These are phyloP conservation scores for Candida nonsorbophila DNA, from an alignment of 805 yeast genomes.

Conservation along the genomic window DNA sequence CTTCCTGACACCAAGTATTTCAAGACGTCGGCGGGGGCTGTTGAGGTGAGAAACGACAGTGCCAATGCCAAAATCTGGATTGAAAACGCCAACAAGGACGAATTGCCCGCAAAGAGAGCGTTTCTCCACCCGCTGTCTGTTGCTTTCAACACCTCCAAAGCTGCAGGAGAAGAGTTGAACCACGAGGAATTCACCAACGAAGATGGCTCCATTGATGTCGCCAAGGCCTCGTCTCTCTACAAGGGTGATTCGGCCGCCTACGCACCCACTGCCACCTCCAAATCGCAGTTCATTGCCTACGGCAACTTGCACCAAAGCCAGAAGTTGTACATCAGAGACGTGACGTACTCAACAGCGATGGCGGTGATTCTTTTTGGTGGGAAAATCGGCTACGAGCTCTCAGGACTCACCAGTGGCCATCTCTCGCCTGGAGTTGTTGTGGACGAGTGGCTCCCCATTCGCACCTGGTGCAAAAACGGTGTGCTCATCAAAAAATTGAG, in stretches of 20 bases:
- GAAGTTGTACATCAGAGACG: conserved; percentile 64
- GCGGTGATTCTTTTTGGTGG: conserved; percentile 83
- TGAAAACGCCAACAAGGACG: conserved; percentile 4
- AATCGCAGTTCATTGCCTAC: conserved; percentile 60
- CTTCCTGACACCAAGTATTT: conserved; percentile 75
- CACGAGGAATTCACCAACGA: conserved; percentile 25
- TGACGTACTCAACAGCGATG: conserved; percentile 74
- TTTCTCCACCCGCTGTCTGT: conserved; percentile 86
- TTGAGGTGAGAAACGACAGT: conserved; percentile 42
- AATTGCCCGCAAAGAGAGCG: conserved; percentile 60
- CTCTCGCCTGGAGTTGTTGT: conserved; percentile 79
- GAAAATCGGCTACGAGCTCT: conserved; percentile 53
- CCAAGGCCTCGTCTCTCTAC: conserved; percentile 20
- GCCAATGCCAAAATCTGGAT: conserved; percentile 3
- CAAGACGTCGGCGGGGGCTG: conserved; percentile 68
- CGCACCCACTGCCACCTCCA: conserved; percentile 4
- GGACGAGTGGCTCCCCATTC: conserved; percentile 84
- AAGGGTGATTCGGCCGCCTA: conserved; percentile 29
- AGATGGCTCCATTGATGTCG: conserved; percentile 35
- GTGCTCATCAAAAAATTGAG: conserved; percentile 74
- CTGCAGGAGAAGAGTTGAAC: conserved; percentile 5
- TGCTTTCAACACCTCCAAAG: conserved; percentile 45
- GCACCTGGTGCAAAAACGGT: conserved; percentile 93
- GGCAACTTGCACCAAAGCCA: conserved; percentile 56
- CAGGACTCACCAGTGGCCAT: conserved; percentile 34